Base-by-base conservation (phyloP, 169 alveolate genomes). In the Perkinsus marinus region DNA sequence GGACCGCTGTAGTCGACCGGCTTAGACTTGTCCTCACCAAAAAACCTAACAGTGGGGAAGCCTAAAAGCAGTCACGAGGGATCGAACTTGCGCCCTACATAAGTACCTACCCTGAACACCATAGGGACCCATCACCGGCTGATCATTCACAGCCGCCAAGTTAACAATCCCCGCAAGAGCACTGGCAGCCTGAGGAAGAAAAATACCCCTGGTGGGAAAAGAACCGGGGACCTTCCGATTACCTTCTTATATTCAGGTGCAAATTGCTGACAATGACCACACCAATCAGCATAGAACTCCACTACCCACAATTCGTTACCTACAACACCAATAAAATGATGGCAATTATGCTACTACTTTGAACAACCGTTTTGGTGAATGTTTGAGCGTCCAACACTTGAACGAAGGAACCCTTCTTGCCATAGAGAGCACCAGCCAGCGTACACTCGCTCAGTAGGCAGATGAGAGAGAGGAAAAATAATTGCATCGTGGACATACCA, bases 281-380 rank as follows among this genome's bases (percentile, higher is more conserved):
- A 96, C 99, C 99, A 97, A 39, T 97, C 98, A 22, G 98, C 98
- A 93, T 93, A 97, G 93, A 97, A 97, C 93, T 97, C 98, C 43
- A 97, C 98, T 95, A 97, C 79, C 79, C 79, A 57, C 37, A 57
- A 26, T 30, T 57, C 79, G 79, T 57, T 57, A 26, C 79, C 79
- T 57, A 30, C 26, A 2, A 30, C 46, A 41, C 46, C 46, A 16
- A 2, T 26, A n/a, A n/a, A n/a, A n/a, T n/a, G n/a, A n/a, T n/a
- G n/a, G n/a, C n/a, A n/a, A n/a, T n/a, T n/a, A n/a, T n/a, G n/a
- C n/a, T 57, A 13, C 79, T 57, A 57, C 79, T 57, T 16, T 57
- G 79, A 19, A 57, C 34, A 57, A 57, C 79, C 26, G 79, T 57
- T 30, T 57, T 57, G 22, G 79, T 2, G 22, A 57, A 57, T 13